Evolutionary conservation across 257 asterid genomes (phyloP).

Genomic region (Solanum megistacrolobum): DNA sequence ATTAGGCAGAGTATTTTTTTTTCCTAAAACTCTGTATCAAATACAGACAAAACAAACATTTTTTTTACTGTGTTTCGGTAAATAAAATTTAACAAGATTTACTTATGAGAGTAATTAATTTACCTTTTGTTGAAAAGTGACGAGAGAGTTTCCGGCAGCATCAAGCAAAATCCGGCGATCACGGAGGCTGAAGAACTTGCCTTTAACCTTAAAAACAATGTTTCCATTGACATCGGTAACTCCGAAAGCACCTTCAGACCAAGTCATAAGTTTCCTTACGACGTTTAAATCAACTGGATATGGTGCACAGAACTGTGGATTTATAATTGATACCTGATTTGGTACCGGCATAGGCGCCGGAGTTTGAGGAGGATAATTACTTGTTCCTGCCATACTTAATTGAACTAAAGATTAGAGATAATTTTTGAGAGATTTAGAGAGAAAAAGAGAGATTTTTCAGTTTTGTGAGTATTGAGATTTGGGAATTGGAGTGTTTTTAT

Average conservation of each 20-base stretch:
- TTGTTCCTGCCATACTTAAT: not conserved
- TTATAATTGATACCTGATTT: conserved; percentile 24
- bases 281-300: conserved; percentile 47
- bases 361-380: not conserved
- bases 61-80: not conserved
- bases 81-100: not conserved
- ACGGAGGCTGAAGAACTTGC: conserved; percentile 41
- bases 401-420: not conserved
- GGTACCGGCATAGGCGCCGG: not conserved
- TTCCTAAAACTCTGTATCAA: no score
- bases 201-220: conserved; percentile 39
- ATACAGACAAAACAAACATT: no score
- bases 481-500: not conserved
- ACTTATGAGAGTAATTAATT: not conserved
- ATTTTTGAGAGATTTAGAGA: not conserved
- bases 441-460: not conserved
- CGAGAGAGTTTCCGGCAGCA: conserved; percentile 41
- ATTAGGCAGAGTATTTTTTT: no score
- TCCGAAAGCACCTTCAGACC: conserved; percentile 41
- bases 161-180: conserved; percentile 51
- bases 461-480: not conserved
- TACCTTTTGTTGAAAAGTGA: conserved; percentile 55
- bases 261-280: conserved; percentile 42
- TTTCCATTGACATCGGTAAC: conserved; percentile 57
- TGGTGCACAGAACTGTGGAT: conserved; percentile 51